phyloP scores from a whole-genome alignment of 495 filamentous ascomycete genomes.

The Annulohypoxylon stygium region DNA sequence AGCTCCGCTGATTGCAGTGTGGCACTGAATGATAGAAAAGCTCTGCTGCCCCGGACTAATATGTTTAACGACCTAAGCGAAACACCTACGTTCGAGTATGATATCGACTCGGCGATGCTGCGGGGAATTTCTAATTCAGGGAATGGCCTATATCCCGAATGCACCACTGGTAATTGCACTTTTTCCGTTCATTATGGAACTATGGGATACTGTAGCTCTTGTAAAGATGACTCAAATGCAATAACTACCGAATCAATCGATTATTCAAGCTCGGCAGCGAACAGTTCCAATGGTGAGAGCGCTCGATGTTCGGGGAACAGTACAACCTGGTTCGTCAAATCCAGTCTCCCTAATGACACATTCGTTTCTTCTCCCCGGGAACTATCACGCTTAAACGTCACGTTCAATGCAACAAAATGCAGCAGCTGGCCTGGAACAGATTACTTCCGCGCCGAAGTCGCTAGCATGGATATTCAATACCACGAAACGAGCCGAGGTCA shows the following conservation, averaged over 20 bases:
- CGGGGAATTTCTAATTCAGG: background rate
- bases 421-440: too few species aligned
- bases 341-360: background rate
- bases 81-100: background rate
- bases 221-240: background rate
- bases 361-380: background rate
- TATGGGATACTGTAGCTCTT: conserved; percentile 7
- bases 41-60: conserved; percentile 2
- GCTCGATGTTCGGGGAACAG: background rate
- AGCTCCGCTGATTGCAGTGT: background rate
- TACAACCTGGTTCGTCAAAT: background rate
- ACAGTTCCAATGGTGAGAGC: too few species aligned
- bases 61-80: background rate
- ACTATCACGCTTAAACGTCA: background rate
- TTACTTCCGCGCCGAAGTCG: background rate
- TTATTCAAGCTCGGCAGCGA: background rate
- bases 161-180: conserved; percentile 10
- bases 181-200: background rate
- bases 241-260: background rate
- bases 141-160: background rate
- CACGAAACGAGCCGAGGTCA: background rate
- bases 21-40: background rate
- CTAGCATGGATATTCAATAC: background rate
- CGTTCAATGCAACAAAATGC: background rate
- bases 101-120: background rate